Evolutionary conservation across 148 eudicot genomes (phyloP).

Genomic region (Fagopyrum tataricum): DNA sequence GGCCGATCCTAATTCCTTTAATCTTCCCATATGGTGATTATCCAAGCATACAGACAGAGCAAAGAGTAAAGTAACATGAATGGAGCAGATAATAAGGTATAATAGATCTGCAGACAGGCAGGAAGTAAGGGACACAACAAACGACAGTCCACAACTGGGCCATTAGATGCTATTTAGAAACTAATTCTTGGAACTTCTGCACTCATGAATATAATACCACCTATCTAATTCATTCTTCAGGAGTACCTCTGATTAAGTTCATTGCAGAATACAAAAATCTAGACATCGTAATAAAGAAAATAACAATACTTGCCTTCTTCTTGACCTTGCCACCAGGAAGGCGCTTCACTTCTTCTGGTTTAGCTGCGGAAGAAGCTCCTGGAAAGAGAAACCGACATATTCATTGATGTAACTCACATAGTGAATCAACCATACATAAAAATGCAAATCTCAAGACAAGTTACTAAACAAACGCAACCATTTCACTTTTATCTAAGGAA

Average conservation of each 20-base stretch:
- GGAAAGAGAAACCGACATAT: constrained; percentile 18
- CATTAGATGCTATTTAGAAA: background rate
- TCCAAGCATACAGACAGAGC: background rate
- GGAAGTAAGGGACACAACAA: too few relatives aligned
- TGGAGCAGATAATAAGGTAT: background rate
- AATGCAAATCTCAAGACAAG: background rate
- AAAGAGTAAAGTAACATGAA: background rate
- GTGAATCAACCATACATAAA: background rate
- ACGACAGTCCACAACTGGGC: background rate
- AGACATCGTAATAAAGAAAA: background rate
- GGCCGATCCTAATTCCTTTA: background rate
- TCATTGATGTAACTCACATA: background rate
- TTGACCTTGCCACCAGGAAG: constrained; percentile 96
- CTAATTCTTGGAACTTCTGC: background rate
- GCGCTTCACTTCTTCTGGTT: constrained; percentile 80
- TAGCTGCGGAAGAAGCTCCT: constrained; percentile 65
- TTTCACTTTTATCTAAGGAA: background rate
- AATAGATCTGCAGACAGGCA: background rate
- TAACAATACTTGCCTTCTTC: constrained; percentile 43
- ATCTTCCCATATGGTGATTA: background rate
- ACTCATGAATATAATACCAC: background rate
- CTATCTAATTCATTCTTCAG: background rate
- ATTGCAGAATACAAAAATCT: background rate
- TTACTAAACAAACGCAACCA: background rate
- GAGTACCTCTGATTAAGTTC: background rate